phyloP scores from a whole-genome alignment of 768 basidiomycete genomes.

The Russula sp. region DNA sequence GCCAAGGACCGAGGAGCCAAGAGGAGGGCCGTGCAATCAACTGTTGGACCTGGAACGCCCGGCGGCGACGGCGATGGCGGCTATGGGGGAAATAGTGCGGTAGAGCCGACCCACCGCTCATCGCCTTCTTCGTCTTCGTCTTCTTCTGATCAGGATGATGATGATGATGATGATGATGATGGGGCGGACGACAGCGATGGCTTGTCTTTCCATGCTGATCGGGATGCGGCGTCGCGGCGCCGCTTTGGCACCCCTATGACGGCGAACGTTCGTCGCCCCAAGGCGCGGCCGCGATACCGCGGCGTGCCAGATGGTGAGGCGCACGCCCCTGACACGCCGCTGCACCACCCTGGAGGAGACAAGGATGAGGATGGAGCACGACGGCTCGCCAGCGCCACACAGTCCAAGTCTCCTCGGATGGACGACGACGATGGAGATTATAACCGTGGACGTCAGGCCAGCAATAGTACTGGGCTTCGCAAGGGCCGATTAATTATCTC shows the following conservation, averaged over 20 bases:
- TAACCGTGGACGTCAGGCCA: not conserved
- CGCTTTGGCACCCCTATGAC: not conserved
- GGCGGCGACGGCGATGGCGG: not conserved
- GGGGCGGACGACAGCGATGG: not conserved
- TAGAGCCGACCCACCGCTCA: not conserved
- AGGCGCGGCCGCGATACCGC: conserved; percentile 34
- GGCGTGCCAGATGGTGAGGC: not conserved
- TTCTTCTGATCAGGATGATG: not conserved
- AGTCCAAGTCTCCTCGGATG: not conserved
- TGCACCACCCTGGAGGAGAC: not conserved
- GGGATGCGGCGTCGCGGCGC: not conserved
- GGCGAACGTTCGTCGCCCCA: conserved; percentile 33
- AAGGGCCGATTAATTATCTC: conserved; percentile 34
- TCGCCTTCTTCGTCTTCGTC: not conserved
- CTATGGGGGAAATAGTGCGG: not conserved
- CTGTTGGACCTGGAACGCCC: not conserved
- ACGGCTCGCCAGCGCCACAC: not conserved
- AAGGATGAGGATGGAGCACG: not conserved
- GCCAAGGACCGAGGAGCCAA: conserved; percentile 35
- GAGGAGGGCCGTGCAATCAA: conserved; percentile 21
- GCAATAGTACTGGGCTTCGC: conserved; percentile 14
- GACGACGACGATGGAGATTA: not conserved
- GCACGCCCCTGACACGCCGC: no score
- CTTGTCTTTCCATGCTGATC: conserved; percentile 3
- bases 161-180: not conserved